Conservation (phyloP, 2,329 filamentous ascomycete species). For the Sporothrix globosa region DNA sequence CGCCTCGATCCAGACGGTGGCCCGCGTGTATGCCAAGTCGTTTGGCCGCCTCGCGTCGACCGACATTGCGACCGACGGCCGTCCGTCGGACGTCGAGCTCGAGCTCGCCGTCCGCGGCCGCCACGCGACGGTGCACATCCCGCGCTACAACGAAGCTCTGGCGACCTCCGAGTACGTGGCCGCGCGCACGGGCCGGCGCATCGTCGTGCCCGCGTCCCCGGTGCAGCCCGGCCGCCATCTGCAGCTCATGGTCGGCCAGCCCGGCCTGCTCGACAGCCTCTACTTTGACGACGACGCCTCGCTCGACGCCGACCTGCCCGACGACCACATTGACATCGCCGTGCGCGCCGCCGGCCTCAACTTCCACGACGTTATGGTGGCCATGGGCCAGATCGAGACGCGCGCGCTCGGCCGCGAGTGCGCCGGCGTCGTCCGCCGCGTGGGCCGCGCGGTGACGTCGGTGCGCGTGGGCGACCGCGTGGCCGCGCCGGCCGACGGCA, state of each 20-base stretch:
- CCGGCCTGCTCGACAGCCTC: conserved; percentile 41
- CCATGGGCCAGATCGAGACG: conserved; percentile 37
- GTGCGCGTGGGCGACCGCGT: conserved; percentile 46
- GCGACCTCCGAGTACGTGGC: conserved; percentile 32
- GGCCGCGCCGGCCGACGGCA: conserved; percentile 34
- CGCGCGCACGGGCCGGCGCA: conserved; percentile 31
- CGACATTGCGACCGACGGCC: neutral
- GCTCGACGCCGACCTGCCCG: conserved; percentile 13
- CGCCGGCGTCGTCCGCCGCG: conserved; percentile 37
- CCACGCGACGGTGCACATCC: conserved; percentile 31
- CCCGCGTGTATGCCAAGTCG: conserved; percentile 25
- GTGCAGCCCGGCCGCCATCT: conserved; percentile 34
- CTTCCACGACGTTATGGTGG: conserved; percentile 45
- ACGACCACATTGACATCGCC: conserved; percentile 42
- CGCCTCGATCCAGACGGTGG: neutral
- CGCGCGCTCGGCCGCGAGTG: conserved; percentile 42
- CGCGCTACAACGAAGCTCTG: conserved; percentile 34
- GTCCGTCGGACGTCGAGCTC: conserved; percentile 27
- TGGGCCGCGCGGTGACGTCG: conserved; percentile 32
- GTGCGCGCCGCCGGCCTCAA: conserved; percentile 43
- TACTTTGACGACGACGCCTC: conserved; percentile 37
- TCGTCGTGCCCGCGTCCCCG: conserved; percentile 26
- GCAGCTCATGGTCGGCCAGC: conserved; percentile 35
- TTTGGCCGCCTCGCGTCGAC: conserved; percentile 18
- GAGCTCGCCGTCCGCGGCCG: conserved; percentile 33